These are phyloP conservation scores for Penicillium argentinense DNA, from an alignment of 495 filamentous ascomycete genomes.

Conservation along the genomic window DNA sequence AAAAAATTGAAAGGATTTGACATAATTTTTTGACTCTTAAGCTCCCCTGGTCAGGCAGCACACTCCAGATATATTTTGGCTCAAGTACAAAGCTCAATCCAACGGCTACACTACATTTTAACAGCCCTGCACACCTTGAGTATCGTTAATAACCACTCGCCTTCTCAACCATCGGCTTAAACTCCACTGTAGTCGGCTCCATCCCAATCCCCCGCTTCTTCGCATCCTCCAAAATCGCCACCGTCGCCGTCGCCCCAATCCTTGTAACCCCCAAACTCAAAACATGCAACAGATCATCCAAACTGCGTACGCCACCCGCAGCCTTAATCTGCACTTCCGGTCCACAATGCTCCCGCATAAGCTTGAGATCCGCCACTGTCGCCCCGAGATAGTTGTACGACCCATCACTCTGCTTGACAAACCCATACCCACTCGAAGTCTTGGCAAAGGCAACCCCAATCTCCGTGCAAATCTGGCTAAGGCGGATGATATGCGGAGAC, in stretches of 20 bases:
- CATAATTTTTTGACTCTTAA: too few species aligned
- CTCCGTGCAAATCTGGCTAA: slow-evolving; percentile 53
- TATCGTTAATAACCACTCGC: slow-evolving; percentile 19
- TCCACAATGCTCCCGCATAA: slow-evolving; percentile 51
- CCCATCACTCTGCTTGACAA: slow-evolving; percentile 52
- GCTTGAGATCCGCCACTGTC: slow-evolving; percentile 46
- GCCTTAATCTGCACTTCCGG: slow-evolving; percentile 54
- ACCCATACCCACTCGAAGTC: slow-evolving; percentile 58
- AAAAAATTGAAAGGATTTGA: too few species aligned
- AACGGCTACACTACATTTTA: too few species aligned
- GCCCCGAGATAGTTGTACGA: slow-evolving; percentile 52
- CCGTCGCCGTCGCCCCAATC: slow-evolving; percentile 56
- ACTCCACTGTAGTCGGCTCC: slow-evolving; percentile 25
- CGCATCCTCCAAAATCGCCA: slow-evolving; percentile 55
- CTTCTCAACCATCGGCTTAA: slow-evolving; percentile 30
- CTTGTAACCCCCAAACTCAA: slow-evolving; percentile 38
- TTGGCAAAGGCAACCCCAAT: slow-evolving; percentile 55
- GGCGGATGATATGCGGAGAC: slow-evolving; percentile 42
- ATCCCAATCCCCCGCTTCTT: slow-evolving; percentile 47
- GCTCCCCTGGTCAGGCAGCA: too few species aligned
- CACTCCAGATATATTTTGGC: too few species aligned
- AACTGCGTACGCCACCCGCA: slow-evolving; percentile 49
- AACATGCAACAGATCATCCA: slow-evolving; percentile 36
- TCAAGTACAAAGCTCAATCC: too few species aligned
- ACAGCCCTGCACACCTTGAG: background rate